Percentiles rank a stretch among this genome's conserved stretches.
Conservation (phyloP, 2,329 filamentous ascomycete genomes). For the Ceratocystiopsis brevicomis region DNA sequence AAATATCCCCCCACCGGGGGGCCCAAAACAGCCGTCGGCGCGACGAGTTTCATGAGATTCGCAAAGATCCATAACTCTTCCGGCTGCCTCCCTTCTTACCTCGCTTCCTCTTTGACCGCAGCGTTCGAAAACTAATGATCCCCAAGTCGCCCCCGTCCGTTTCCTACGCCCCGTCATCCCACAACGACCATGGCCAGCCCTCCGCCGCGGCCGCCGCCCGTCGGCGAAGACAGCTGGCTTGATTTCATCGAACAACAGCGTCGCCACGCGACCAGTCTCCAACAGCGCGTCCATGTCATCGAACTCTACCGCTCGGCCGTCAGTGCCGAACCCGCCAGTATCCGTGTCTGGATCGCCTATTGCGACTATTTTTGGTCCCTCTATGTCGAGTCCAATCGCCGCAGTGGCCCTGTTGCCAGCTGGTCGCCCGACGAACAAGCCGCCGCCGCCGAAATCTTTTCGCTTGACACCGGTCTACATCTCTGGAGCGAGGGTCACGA, state of each 20-base stretch:
- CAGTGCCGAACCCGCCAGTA: constrained; percentile 51
- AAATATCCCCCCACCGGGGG: no score
- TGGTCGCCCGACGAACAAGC: constrained; percentile 50
- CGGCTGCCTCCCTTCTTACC: no score
- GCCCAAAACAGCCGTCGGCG: no score
- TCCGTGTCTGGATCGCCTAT: constrained; percentile 58
- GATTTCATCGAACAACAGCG: constrained; percentile 59
- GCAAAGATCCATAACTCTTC: no score
- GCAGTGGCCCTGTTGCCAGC: constrained; percentile 29
- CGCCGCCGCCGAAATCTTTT: constrained; percentile 53
- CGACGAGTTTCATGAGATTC: no score
- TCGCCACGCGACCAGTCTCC: constrained; percentile 38
- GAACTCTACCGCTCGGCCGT: constrained; percentile 56
- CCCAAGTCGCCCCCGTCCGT: not conserved
- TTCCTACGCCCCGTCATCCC: no score
- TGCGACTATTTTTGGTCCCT: constrained; percentile 62
- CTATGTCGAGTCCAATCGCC: constrained; percentile 41
- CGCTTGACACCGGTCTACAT: constrained; percentile 43
- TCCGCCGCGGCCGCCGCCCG: constrained; percentile 21
- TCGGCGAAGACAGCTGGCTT: constrained; percentile 61
- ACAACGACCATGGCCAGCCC: constrained; percentile 8
- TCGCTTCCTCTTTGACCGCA: not conserved
- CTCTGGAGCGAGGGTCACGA: constrained; percentile 56
- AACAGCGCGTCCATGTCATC: constrained; percentile 48
- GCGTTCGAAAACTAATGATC: constrained; percentile 6